phyloP scores from a whole-genome alignment of 176 grass and related monocot genomes.

The Oryza meridionalis region DNA sequence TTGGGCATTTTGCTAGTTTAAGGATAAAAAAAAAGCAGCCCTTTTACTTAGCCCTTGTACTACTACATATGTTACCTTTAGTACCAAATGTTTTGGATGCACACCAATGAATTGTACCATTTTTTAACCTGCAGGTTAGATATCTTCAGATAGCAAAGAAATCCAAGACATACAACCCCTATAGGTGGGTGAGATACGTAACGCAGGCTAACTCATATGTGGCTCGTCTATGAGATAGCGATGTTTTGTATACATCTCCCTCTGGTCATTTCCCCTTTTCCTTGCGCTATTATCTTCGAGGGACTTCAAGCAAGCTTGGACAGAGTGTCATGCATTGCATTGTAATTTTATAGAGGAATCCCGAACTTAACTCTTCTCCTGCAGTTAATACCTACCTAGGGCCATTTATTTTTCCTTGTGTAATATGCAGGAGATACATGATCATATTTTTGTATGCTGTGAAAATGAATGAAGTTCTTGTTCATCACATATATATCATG shows the following conservation, averaged over 20 bases:
- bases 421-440: conserved; percentile 12
- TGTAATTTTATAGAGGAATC: conserved; percentile 47
- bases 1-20: too few relatives aligned
- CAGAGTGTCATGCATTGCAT: conserved; percentile 34
- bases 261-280: conserved; percentile 6
- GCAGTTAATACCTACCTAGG: not conserved
- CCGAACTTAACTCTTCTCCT: conserved; percentile 14
- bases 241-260: conserved; percentile 36
- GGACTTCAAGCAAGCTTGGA: conserved; percentile 11
- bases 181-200: conserved; percentile 97
- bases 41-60: not conserved
- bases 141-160: conserved; percentile 99
- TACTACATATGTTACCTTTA: not conserved
- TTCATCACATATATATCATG: not conserved
- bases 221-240: conserved; percentile 65
- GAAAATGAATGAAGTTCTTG: conserved; percentile 20
- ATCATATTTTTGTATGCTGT: conserved; percentile 25
- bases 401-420: not conserved
- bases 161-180: conserved; percentile 94
- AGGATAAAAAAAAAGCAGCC: too few relatives aligned
- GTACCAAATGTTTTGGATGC: not conserved
- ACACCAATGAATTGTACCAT: conserved; percentile 3
- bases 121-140: conserved; percentile 69
- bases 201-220: conserved; percentile 98
- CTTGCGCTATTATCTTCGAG: conserved; percentile 15